Base-by-base conservation (phyloP, 352 stramenopile species). In the Sclerospora graminicola region DNA sequence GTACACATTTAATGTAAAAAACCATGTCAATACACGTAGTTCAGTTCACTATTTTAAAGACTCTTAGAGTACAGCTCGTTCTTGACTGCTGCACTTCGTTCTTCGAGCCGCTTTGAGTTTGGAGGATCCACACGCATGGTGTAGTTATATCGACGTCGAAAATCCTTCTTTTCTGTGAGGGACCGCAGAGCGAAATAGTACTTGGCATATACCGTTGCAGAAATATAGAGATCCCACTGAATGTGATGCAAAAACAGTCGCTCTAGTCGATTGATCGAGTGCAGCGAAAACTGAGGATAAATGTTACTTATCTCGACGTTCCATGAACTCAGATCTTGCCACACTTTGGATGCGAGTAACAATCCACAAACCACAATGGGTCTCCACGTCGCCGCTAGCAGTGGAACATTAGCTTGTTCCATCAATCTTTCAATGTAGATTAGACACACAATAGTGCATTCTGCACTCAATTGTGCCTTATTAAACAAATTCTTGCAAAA, bases 391-490 rank as follows among this genome's bases (percentile, higher is more conserved):
- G 80, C 75, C 0, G 93, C 81, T 37, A 99, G 63, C 21, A 99
- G 66, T 26, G 95, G 87, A 23, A 99, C 94, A 57, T 95, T 89
- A 8, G 91, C 90, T 36, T 93, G 72, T 63, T 98, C 93, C 93
- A 99, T 99, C 15, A 99, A 79, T 10, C 96, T 86, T 66, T 99
- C 96, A 7, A 99, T 95, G 73, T 99, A 99, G 51, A 99, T 98
- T 14, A 99, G 82, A 42, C 82, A 95, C 36, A 99, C 95, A 60
- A 99, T 96, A 5, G 92, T 97, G 73, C 96, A 99, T 81, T 99
- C 96, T n/a, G 93, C 94, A 40, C 83, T 97, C 37, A 98, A 61
- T 46, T 97, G 91, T 13, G 96, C 94, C 47, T 94, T 90, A 49
- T 98, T 96, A 70, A 99, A 99, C 10, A 99, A 67, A 46, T 92